phyloP scores from a whole-genome alignment of 2,329 filamentous ascomycete species.

The Scopulariopsis brevicaulis region DNA sequence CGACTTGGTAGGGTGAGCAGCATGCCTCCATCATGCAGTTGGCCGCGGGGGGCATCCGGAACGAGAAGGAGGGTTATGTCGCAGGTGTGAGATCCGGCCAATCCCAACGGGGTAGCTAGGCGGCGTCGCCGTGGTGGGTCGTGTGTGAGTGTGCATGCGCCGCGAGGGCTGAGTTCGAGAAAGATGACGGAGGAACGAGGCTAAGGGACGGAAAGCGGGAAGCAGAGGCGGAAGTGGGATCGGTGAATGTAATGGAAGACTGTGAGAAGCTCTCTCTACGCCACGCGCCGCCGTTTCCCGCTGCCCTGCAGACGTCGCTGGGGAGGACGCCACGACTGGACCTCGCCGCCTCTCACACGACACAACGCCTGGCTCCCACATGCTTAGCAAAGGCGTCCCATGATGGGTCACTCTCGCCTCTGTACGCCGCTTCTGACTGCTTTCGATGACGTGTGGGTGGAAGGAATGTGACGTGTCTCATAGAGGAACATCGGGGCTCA shows the following conservation, averaged over 20 bases:
- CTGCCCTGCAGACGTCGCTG: neutral
- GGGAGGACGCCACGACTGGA: neutral
- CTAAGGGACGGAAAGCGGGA: neutral
- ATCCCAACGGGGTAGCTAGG: neutral
- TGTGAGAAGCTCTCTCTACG: neutral
- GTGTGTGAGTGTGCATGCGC: neutral
- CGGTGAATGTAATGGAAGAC: neutral
- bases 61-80: neutral
- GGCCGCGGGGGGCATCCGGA: neutral
- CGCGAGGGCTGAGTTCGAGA: neutral
- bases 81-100: neutral
- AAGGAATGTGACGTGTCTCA: neutral
- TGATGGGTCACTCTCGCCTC: neutral
- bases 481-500: neutral
- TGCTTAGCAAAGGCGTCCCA: neutral
- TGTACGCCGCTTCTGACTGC: neutral
- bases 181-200: neutral
- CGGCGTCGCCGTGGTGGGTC: neutral
- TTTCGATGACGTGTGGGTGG: neutral
- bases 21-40: neutral
- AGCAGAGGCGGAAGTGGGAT: neutral
- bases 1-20: neutral
- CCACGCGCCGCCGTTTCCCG: neutral
- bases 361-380: neutral
- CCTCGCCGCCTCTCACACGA: neutral